Conservation (phyloP, 331 rosid genomes). For the Phaseolus coccineus region DNA sequence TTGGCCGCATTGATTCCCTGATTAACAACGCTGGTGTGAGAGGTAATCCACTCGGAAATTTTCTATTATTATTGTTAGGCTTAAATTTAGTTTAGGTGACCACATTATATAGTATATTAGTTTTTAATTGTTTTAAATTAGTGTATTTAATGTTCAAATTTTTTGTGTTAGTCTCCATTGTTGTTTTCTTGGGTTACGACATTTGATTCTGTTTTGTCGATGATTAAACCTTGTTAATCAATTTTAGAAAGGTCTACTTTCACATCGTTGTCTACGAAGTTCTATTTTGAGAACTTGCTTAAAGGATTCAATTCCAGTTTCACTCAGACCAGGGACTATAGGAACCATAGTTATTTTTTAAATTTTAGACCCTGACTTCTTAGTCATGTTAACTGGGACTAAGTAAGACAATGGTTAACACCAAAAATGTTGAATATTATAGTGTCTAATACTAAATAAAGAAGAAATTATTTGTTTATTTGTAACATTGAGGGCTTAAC, state of each 20-base stretch:
- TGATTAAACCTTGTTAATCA: too few species aligned
- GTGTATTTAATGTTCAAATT: neutral
- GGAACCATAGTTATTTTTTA: neutral
- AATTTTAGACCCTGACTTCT: neutral
- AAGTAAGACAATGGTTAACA: neutral
- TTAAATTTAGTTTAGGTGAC: neutral
- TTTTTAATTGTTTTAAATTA: too few species aligned
- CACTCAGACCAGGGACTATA: too few species aligned
- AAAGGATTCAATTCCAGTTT: neutral
- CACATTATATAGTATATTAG: neutral
- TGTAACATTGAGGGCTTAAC: neutral
- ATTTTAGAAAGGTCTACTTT: too few species aligned
- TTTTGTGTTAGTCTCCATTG: neutral
- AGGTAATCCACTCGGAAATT: conserved; percentile 46
- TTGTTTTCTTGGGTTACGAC: too few species aligned
- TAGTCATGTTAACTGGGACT: neutral
- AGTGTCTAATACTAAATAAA: neutral
- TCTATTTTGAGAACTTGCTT: neutral
- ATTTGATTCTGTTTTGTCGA: too few species aligned
- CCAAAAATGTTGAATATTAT: neutral
- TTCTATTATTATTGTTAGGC: neutral
- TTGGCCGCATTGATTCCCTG: conserved; percentile 70
- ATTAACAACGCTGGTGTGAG: conserved; percentile 78
- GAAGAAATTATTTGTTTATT: neutral
- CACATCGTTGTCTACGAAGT: too few species aligned